Evolutionary conservation across 352 stramenopile genomes (phyloP).

Genomic region (Phytophthora crassamura): DNA sequence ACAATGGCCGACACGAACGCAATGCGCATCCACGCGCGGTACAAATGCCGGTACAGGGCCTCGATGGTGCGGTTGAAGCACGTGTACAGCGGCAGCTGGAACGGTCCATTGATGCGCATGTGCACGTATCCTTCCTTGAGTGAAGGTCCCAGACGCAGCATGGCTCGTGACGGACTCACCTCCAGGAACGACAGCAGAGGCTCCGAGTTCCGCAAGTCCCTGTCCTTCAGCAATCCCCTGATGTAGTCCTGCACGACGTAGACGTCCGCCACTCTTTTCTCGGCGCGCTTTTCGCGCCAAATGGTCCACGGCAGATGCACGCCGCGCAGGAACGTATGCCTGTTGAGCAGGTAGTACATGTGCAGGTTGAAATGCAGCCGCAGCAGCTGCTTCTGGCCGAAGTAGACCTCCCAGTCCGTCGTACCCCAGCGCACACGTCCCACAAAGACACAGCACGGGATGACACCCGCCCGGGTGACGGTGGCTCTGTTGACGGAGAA

Average conservation of each 20-base stretch:
- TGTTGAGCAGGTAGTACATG: slow-evolving; percentile 56
- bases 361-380: slow-evolving; percentile 74
- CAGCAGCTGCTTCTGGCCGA: slow-evolving; percentile 86
- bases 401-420: slow-evolving; percentile 87
- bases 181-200: slow-evolving; percentile 82
- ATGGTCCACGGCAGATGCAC: slow-evolving; percentile 81
- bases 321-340: slow-evolving; percentile 49
- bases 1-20: slow-evolving; percentile 83
- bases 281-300: slow-evolving; percentile 81
- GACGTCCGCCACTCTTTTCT: slow-evolving; percentile 73
- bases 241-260: slow-evolving; percentile 83
- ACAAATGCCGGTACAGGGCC: slow-evolving; percentile 82
- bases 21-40: slow-evolving; percentile 88
- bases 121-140: slow-evolving; percentile 90
- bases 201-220: slow-evolving; percentile 77
- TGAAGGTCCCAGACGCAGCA: slow-evolving; percentile 77
- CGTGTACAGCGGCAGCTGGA: slow-evolving; percentile 85
- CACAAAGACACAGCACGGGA: slow-evolving; percentile 87
- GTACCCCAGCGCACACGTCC: slow-evolving; percentile 80
- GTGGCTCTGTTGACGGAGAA: slow-evolving; percentile 79
- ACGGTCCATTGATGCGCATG: slow-evolving; percentile 89
- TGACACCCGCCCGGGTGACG: slow-evolving; percentile 68
- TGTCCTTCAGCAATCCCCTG: slow-evolving; percentile 60
- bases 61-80: slow-evolving; percentile 89
- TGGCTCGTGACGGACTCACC: slow-evolving; percentile 77